Percentiles rank a stretch among this genome's conserved stretches.
Evolutionary conservation across 805 yeast genomes (phyloP).

Genomic region (Yamadazyma insecticola): DNA sequence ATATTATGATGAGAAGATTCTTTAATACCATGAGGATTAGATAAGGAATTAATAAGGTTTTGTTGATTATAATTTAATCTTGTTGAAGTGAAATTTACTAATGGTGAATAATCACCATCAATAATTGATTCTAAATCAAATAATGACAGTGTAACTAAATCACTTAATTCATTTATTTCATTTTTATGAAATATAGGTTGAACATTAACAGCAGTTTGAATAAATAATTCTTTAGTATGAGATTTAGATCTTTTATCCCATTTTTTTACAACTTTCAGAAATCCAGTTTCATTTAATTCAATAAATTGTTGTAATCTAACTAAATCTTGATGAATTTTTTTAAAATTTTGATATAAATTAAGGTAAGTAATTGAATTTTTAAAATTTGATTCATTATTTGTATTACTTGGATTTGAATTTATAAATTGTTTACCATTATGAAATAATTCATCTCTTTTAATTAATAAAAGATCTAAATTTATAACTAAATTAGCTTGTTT

Average conservation of each 20-base stretch:
- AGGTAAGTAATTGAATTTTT: constrained; percentile 74
- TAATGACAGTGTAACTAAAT: constrained; percentile 59
- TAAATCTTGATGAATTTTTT: constrained; percentile 83
- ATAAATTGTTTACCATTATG: constrained; percentile 12
- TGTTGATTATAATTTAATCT: constrained; percentile 1
- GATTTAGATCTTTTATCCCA: constrained; percentile 98
- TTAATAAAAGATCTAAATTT: constrained; percentile 68
- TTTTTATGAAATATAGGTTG: constrained; percentile 95
- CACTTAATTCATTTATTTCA: constrained; percentile 80
- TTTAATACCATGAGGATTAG: background rate
- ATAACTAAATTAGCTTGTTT: constrained; percentile 85
- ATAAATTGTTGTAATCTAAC: constrained; percentile 89
- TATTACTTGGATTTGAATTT: background rate
- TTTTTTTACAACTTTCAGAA: constrained; percentile 90
- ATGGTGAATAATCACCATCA: constrained; percentile 40
- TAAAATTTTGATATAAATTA: constrained; percentile 82
- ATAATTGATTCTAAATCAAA: constrained; percentile 66
- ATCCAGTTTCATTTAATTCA: constrained; percentile 92
- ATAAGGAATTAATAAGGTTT: constrained; percentile 6
- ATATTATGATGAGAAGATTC: background rate
- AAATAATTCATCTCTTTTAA: constrained; percentile 58
- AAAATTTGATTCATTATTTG: constrained; percentile 27
- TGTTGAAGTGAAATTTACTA: constrained; percentile 14
- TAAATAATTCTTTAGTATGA: constrained; percentile 86
- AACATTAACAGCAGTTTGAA: constrained; percentile 89